Percentiles rank a stretch among this genome's conserved stretches.
Evolutionary conservation across 768 basidiomycete genomes (phyloP).

Genomic region (Podaxis pistillaris): DNA sequence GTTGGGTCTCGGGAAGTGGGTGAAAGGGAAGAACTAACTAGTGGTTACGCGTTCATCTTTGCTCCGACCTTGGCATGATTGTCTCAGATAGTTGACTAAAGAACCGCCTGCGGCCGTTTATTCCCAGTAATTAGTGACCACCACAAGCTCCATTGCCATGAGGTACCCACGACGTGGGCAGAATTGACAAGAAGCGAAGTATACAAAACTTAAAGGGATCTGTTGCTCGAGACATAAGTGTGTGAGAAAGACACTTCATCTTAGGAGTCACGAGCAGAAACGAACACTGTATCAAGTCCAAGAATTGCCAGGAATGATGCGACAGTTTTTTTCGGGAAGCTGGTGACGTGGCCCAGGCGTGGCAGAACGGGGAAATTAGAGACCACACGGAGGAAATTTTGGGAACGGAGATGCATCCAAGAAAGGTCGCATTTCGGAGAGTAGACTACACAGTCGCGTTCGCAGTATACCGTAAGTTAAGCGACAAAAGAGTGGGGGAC

Average conservation of each 20-base stretch:
- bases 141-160: background rate
- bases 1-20: constrained; percentile 30
- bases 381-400: background rate
- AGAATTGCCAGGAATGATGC: background rate
- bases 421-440: background rate
- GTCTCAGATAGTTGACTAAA: background rate
- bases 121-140: too few relatives aligned
- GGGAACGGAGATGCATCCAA: background rate
- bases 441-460: background rate
- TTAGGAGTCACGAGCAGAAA: background rate
- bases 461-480: background rate
- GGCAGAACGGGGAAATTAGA: background rate
- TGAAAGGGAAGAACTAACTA: constrained; percentile 17
- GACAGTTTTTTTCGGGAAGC: background rate
- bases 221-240: background rate
- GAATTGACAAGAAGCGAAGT: background rate
- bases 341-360: constrained; percentile 11
- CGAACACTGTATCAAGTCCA: background rate
- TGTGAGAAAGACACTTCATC: background rate
- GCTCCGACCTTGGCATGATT: too few relatives aligned
- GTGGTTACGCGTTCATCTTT: background rate
- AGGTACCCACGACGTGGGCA: too few relatives aligned
- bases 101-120: background rate
- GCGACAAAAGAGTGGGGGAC: background rate
- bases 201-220: background rate